These are phyloP conservation scores for Calocybe indica DNA, from an alignment of 768 basidiomycete genomes.

Conservation along the genomic window DNA sequence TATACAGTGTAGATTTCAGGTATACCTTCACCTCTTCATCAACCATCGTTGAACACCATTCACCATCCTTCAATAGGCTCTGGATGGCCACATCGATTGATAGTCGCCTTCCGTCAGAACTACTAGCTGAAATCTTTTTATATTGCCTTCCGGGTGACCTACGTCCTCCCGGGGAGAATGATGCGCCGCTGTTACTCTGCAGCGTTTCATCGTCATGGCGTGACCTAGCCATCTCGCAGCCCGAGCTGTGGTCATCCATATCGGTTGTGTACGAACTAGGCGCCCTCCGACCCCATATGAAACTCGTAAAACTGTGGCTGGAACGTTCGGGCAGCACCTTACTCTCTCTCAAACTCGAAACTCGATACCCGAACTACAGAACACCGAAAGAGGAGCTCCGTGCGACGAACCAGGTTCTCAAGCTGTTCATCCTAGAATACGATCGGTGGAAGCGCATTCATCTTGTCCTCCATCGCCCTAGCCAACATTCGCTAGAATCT, in stretches of 20 bases:
- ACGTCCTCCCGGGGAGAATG: background rate
- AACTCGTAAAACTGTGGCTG: background rate
- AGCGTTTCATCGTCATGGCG: background rate
- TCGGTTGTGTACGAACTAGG: background rate
- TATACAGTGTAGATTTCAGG: too few relatives aligned
- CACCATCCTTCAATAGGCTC: too few relatives aligned
- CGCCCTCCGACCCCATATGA: background rate
- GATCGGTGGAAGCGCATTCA: background rate
- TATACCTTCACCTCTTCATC: too few relatives aligned
- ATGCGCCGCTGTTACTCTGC: background rate
- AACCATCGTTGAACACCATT: too few relatives aligned
- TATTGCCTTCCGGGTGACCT: background rate
- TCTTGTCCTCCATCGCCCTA: background rate
- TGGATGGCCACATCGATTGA: too few relatives aligned
- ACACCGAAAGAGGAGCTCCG: background rate
- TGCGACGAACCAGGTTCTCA: background rate
- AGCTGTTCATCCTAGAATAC: background rate
- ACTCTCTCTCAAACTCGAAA: background rate
- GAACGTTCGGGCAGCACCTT: background rate
- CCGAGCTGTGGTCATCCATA: background rate
- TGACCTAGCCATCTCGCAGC: background rate
- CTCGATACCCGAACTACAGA: background rate
- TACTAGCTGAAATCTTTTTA: background rate
- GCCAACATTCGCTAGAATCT: background rate
- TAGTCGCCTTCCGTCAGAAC: background rate